These are phyloP conservation scores for Lomentospora prolificans DNA, from an alignment of 2,329 filamentous ascomycete species.

Conservation along the genomic window DNA sequence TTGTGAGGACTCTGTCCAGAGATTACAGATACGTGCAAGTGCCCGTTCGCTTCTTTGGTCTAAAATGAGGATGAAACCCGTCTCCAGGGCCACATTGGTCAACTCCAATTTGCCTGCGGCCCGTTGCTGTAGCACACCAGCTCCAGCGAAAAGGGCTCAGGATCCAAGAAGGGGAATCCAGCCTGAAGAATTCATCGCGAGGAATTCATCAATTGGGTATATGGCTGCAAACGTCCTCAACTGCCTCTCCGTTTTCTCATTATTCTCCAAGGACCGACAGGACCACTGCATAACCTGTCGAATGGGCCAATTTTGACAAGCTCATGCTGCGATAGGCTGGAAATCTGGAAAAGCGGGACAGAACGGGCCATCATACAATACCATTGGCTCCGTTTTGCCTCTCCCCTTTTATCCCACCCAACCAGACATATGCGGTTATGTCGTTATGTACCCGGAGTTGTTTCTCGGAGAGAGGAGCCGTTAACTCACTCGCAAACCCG, in stretches of 20 bases:
- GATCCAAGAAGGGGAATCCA: not conserved
- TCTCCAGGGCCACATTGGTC: not conserved
- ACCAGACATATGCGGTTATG: slow-evolving; percentile 3
- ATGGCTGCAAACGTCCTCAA: not conserved
- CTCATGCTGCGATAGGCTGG: not conserved
- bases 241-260: not conserved
- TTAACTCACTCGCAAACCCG: no score
- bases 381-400: not conserved
- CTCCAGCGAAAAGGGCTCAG: not conserved
- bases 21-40: not conserved
- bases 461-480: no score
- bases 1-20: no score
- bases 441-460: not conserved
- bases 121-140: not conserved
- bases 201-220: not conserved
- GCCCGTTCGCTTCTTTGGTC: not conserved
- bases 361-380: not conserved
- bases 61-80: not conserved
- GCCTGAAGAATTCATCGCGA: not conserved
- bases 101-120: not conserved
- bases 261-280: not conserved
- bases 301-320: not conserved
- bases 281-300: not conserved
- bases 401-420: slow-evolving; percentile 7
- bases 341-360: not conserved